Percentiles rank a stretch among this genome's conserved stretches.
These are phyloP conservation scores for Suaeda aralocaspica DNA, from an alignment of 148 eudicot species.

Conservation along the genomic window DNA sequence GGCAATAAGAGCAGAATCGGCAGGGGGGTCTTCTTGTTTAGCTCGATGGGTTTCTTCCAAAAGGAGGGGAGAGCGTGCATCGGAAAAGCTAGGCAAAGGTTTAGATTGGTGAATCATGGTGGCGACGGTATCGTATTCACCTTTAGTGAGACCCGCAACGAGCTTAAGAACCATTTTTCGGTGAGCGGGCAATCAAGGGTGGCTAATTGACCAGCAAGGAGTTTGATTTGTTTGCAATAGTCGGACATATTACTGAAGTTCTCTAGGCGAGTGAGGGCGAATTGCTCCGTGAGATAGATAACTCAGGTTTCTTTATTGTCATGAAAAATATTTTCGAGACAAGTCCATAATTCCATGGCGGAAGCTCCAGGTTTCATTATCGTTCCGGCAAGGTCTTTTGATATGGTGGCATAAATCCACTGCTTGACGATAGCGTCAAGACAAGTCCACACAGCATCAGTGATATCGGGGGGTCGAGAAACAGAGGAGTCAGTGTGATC, in stretches of 20 bases:
- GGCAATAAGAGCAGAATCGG: not conserved
- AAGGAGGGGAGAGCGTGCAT: not conserved
- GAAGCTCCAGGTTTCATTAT: too few relatives aligned
- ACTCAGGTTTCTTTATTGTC: too few relatives aligned
- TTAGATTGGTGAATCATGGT: not conserved
- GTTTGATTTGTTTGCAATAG: not conserved
- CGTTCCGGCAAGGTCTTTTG: too few relatives aligned
- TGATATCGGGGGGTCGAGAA: too few relatives aligned
- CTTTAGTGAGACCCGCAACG: not conserved
- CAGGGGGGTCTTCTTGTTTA: not conserved
- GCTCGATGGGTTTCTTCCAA: not conserved
- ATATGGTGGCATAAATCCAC: too few relatives aligned
- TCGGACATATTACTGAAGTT: not conserved
- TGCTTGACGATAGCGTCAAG: too few relatives aligned
- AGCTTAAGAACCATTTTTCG: not conserved
- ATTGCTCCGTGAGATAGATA: too few relatives aligned
- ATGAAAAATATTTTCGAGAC: too few relatives aligned
- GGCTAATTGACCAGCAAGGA: not conserved
- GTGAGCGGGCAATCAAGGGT: not conserved
- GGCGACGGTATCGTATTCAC: not conserved
- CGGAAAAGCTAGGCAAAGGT: not conserved
- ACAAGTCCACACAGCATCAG: too few relatives aligned
- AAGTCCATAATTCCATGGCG: too few relatives aligned
- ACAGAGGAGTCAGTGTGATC: too few relatives aligned
- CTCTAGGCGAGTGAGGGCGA: too few relatives aligned